Evolutionary conservation across 352 stramenopile species (phyloP), one percentile per base, ranked within the genome.

Genomic region (Phytophthora foliorum): DNA sequence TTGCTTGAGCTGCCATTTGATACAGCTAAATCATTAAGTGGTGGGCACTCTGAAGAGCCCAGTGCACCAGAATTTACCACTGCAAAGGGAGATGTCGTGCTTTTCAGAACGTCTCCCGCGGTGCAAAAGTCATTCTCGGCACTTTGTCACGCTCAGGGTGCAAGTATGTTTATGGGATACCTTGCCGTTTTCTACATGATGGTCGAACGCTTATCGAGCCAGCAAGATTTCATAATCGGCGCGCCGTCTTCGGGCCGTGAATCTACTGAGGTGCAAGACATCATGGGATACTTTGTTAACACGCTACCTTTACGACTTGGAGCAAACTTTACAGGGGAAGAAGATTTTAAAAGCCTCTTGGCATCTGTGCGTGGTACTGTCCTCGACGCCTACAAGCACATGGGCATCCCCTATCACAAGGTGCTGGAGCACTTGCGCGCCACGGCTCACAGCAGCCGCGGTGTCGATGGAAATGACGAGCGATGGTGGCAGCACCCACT

Each of bases 241-340:
- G 67, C 68, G 0, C 81, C 81, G 4, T 71, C 69, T 2, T 80
- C 80, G 2, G 73, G 70, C 4, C 79, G 82, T 7, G 73, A 44
- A 34, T 51, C 59, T 46, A 42, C 77, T 17, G 63, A 69, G 1
- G 45, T 88, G 0, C 25, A 72, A 19, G 53, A 69, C 9, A 19
- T 88, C 21, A 79, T 90, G 67, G 82, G 80, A 5, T 89, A 86
- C 36, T 90, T 89, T 36, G 78, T 90, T 9, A 88, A 85, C 32
- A 88, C 80, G 8, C 62, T 90, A 16, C 80, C 80, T 4, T 70
- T 89, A 10, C 78, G 82, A 4, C 71, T 89, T 53, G 69, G 64
- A 10, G 34, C 39, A 4, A 50, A 67, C 17, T 14, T 34, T 9
- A 46, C 21, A 2, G 50, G n/a, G 14, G 39, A 67, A 17, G 32